Evolutionary conservation across 2,329 filamentous ascomycete species (phyloP), one percentile per base, ranked within the genome.

Genomic region (Fusarium albidum): DNA sequence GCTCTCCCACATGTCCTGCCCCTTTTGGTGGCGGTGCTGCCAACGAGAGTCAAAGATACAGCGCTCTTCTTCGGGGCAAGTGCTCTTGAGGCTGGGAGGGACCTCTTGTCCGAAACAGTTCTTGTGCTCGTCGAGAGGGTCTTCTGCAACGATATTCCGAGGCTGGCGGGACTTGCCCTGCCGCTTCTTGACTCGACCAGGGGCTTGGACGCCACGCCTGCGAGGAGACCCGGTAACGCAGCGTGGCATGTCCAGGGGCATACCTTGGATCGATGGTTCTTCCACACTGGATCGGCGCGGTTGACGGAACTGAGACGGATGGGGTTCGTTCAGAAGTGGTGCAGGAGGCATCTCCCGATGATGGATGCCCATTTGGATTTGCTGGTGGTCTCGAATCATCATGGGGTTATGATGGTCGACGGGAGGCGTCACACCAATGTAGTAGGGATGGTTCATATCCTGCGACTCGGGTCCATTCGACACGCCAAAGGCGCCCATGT

Each of bases 1-100:
- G 32, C 75, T 73, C 18, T 82, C 77, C 82, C 82, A 85, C 81
- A 85, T 85, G 28, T 82, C 80, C 57, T 82, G 81, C 13, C 82
- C 82, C 61, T 81, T 82, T 44, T 76, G 73, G 15, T 75, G 63
- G 13, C 75, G 70, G 59, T 78, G 75, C 18, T 75, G 65, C 65
- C 76, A 77, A 11, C 81, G 74, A n/a, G 80, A 74, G 21, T 79
- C 71, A 41, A 83, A 79, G 27, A 85, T 75, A 44, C 71, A 80
- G 17, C 73, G 73, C 53, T 82, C 78, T 28, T 82, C 77, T 3
- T 77, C 73, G 2, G 79, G 78, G 21, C 79, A 79, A 14, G 73
- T 73, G 17, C 71, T 68, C 48, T 77, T 78, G 35, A 84, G 71
- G 3, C 63, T 69, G 17, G 76, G 73, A 2, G 73, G 65, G 40